Evolutionary conservation across 805 yeast genomes (phyloP).

Genomic region (Scheffersomyces lignosus): DNA sequence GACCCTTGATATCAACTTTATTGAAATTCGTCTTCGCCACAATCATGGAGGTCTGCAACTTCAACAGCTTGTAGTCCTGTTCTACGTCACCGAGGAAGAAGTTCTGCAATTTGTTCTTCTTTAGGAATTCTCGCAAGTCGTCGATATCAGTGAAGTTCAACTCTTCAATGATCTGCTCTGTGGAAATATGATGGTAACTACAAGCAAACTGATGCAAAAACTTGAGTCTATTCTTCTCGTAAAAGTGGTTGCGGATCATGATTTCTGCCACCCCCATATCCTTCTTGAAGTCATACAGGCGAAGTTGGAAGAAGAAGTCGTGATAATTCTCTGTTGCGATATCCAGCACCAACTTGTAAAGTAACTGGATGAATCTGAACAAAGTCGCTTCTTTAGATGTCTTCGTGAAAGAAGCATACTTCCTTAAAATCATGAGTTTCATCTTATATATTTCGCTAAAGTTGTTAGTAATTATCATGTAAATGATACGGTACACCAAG

Average conservation of each 20-base stretch:
- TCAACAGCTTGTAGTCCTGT: too few relatives aligned
- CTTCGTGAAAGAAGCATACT: slow-evolving; percentile 3
- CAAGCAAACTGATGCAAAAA: slow-evolving; percentile 57
- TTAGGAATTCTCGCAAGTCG: slow-evolving; percentile 44
- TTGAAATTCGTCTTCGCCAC: slow-evolving; percentile 42
- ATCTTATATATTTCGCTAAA: slow-evolving; percentile 52
- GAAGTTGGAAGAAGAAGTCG: slow-evolving; percentile 42
- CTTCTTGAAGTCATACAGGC: slow-evolving; percentile 8
- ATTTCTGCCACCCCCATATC: slow-evolving; percentile 19
- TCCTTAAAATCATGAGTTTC: slow-evolving; percentile 11
- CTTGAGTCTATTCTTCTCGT: slow-evolving; percentile 56
- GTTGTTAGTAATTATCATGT: slow-evolving; percentile 73
- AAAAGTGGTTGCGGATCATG: slow-evolving; percentile 42
- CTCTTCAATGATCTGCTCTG: slow-evolving; percentile 36
- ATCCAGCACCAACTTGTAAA: slow-evolving; percentile 19
- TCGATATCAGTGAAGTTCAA: slow-evolving; percentile 38
- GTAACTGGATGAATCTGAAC: slow-evolving; percentile 13
- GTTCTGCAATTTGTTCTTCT: slow-evolving; percentile 34
- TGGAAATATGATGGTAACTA: slow-evolving; percentile 50
- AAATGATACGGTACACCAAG: slow-evolving; percentile 68
- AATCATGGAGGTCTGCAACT: too few relatives aligned
- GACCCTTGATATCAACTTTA: slow-evolving; percentile 89
- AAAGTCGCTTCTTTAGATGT: slow-evolving; percentile 11
- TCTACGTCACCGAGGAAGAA: slow-evolving; percentile 19
- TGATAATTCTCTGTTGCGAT: slow-evolving; percentile 49